A percentile compares a stretch with the other conserved stretches of the same genome.
These are phyloP conservation scores for Sphaceloma murrayae DNA, from an alignment of 2,329 filamentous ascomycete species.

Conservation along the genomic window DNA sequence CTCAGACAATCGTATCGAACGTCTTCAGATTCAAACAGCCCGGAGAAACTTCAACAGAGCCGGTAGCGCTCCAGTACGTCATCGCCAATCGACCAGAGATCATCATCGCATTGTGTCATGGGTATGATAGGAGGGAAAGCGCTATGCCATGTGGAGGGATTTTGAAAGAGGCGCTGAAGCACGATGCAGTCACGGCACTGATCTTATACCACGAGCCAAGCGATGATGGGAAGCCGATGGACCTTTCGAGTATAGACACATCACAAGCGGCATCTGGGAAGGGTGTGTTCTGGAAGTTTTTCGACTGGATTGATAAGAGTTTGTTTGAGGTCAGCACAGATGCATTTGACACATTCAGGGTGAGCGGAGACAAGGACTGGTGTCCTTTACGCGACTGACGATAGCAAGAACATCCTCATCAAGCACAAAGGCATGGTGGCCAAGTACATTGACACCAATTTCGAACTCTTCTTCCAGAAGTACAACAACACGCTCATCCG, in stretches of 20 bases:
- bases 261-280: conserved; percentile 65
- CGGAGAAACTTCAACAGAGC: conserved; percentile 56
- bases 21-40: conserved; percentile 80
- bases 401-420: conserved; percentile 71
- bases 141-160: conserved; percentile 86
- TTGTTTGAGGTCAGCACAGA: conserved; percentile 95
- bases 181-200: conserved; percentile 80
- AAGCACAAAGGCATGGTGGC: conserved; percentile 88
- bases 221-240: conserved; percentile 61
- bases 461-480: conserved; percentile 81
- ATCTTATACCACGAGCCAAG: conserved; percentile 86
- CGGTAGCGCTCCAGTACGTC: conserved; percentile 79
- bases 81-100: conserved; percentile 79
- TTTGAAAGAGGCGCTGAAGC: conserved; percentile 79
- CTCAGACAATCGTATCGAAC: conserved; percentile 90
- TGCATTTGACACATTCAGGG: conserved; percentile 93
- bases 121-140: conserved; percentile 83
- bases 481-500: conserved; percentile 85
- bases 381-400: conserved; percentile 19
- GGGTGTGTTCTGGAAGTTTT: conserved; percentile 94
- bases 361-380: conserved; percentile 37
- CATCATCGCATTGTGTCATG: conserved; percentile 76
- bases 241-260: conserved; percentile 67
- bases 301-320: conserved; percentile 92
- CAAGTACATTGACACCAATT: conserved; percentile 79